These are phyloP conservation scores for Alternaria infectoria DNA, from an alignment of 2,329 filamentous ascomycete genomes.

Conservation along the genomic window DNA sequence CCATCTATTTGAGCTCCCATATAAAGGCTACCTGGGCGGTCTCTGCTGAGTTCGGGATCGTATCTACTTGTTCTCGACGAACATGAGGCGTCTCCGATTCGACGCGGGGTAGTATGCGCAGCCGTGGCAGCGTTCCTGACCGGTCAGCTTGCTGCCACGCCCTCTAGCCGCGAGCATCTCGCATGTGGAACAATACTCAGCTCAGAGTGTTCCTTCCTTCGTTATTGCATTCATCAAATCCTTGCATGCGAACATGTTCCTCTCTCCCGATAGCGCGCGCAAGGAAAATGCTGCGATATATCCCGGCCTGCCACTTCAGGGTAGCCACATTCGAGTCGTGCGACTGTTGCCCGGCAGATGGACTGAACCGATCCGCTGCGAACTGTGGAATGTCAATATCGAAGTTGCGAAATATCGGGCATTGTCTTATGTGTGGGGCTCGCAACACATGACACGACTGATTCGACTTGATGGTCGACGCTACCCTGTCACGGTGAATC, in stretches of 20 bases:
- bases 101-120: neutral
- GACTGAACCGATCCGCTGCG: constrained; percentile 16
- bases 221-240: neutral
- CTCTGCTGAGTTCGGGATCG: neutral
- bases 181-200: neutral
- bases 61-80: neutral
- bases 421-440: neutral
- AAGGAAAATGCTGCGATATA: neutral
- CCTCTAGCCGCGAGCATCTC: neutral
- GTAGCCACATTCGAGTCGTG: constrained; percentile 7
- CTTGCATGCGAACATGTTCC: neutral
- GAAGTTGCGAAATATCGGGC: neutral
- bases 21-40: neutral
- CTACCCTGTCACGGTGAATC: constrained; percentile 18
- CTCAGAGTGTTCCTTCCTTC: neutral
- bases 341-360: constrained; percentile 15
- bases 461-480: constrained; percentile 5
- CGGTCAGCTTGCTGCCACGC: neutral
- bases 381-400: neutral
- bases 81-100: neutral
- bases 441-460: neutral
- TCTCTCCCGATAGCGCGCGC: constrained; percentile 1
- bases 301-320: neutral
- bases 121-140: neutral
- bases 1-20: neutral